Conservation (phyloP, 116 monocot species). For the Zostera marina region DNA sequence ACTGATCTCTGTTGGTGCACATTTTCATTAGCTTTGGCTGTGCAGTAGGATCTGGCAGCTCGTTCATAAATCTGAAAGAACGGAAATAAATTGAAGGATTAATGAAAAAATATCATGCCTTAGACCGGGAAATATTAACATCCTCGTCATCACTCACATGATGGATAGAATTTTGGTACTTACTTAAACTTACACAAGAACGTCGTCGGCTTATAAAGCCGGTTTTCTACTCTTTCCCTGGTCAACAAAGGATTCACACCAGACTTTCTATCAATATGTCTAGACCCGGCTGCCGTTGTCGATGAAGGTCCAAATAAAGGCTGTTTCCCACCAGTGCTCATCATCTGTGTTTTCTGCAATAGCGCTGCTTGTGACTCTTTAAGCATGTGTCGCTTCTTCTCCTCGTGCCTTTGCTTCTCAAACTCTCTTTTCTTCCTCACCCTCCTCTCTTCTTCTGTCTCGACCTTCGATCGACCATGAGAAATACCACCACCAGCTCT, state of each 20-base stretch:
- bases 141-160: background rate
- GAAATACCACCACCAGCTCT: background rate
- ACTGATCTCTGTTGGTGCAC: constrained; percentile 27
- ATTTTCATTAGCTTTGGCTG: constrained; percentile 27
- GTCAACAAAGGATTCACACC: constrained; percentile 20
- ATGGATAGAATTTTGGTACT: constrained; percentile 6
- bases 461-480: constrained; percentile 15
- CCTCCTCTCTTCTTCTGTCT: constrained; percentile 84
- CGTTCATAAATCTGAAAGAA: constrained; percentile 28
- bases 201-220: constrained; percentile 86
- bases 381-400: constrained; percentile 46
- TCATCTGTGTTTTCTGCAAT: constrained; percentile 51
- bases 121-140: background rate
- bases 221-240: constrained; percentile 52
- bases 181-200: constrained; percentile 92
- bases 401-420: constrained; percentile 73
- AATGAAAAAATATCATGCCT: too few species aligned
- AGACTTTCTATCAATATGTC: constrained; percentile 23
- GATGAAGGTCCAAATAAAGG: constrained; percentile 14
- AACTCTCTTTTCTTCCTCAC: constrained; percentile 61
- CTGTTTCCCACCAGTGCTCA: constrained; percentile 16
- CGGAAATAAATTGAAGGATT: background rate
- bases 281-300: constrained; percentile 22
- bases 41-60: constrained; percentile 34
- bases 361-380: constrained; percentile 72